phyloP scores from a whole-genome alignment of 768 basidiomycete genomes.

The Mycena vulgaris region DNA sequence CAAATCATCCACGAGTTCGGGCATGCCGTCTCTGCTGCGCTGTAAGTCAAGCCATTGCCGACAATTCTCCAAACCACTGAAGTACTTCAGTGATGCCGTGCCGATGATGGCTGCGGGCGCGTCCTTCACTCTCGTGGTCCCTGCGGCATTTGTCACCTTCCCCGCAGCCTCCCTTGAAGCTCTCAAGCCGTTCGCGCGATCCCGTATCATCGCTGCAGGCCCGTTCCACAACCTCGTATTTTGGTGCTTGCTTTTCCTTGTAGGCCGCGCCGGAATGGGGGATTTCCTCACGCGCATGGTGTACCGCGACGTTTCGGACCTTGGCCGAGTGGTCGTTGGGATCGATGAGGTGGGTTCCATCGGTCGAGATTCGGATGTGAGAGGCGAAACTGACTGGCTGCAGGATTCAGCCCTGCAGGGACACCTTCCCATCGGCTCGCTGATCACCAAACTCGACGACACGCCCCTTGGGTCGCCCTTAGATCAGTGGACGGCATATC shows the following conservation, averaged over 20 bases:
- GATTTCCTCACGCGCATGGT: conserved; percentile 53
- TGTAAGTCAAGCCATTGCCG: conserved; percentile 61
- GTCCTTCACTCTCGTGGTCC: conserved; percentile 74
- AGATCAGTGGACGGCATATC: conserved; percentile 65
- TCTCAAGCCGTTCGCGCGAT: conserved; percentile 59
- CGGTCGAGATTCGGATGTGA: neutral
- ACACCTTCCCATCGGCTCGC: conserved; percentile 68
- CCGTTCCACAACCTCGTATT: conserved; percentile 84
- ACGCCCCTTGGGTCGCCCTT: conserved; percentile 54
- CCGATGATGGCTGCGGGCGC: conserved; percentile 74
- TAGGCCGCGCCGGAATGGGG: conserved; percentile 52
- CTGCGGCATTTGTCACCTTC: conserved; percentile 83
- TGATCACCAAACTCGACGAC: conserved; percentile 82
- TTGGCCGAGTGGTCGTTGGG: conserved; percentile 69
- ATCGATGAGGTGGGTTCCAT: conserved; percentile 63
- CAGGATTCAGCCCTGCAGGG: conserved; percentile 75
- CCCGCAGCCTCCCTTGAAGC: conserved; percentile 57
- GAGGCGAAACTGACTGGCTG: neutral
- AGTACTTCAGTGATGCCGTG: conserved; percentile 68
- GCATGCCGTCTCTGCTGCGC: conserved; percentile 82
- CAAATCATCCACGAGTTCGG: conserved; percentile 88
- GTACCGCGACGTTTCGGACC: conserved; percentile 67
- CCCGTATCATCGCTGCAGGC: conserved; percentile 81
- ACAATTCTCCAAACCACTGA: neutral
- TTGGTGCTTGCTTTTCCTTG: conserved; percentile 61